Conservation (phyloP, 2,329 filamentous ascomycete species). For the Scytalidium sp. region DNA sequence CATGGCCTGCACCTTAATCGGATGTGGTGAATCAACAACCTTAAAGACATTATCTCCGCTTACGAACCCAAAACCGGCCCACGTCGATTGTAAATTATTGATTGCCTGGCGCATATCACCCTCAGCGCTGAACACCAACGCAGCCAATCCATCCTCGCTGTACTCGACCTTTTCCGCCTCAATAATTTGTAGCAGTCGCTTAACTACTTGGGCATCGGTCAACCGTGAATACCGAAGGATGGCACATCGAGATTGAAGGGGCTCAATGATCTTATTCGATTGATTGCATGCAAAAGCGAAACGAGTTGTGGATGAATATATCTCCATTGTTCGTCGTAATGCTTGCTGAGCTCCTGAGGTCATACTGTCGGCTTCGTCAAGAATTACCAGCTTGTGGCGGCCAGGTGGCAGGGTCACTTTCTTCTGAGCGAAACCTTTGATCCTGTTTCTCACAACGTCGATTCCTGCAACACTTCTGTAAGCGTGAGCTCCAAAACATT, state of each 20-base stretch:
- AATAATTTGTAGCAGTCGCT: constrained; percentile 86
- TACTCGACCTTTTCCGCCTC: constrained; percentile 88
- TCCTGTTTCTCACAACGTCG: constrained; percentile 93
- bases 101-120: constrained; percentile 99
- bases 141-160: constrained; percentile 89
- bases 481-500: too few relatives aligned
- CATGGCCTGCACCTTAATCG: constrained; percentile 98
- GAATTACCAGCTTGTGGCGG: constrained; percentile 92
- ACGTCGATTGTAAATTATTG: constrained; percentile 94
- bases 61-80: constrained; percentile 93
- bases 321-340: constrained; percentile 94
- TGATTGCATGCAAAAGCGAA: constrained; percentile 99
- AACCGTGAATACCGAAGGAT: constrained; percentile 92
- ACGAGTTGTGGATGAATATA: constrained; percentile 92
- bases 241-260: constrained; percentile 93
- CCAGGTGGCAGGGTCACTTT: constrained; percentile 92
- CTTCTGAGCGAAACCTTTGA: constrained; percentile 98
- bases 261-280: constrained; percentile 99
- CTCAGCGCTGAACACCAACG: constrained; percentile 95
- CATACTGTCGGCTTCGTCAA: constrained; percentile 98
- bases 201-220: constrained; percentile 89
- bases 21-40: constrained; percentile 94
- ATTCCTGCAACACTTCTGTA: constrained; percentile 57
- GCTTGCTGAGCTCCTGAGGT: constrained; percentile 95
- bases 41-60: constrained; percentile 97